Base-by-base conservation (phyloP, 2,329 filamentous ascomycete genomes). In the Pseudocercospora pini-densiflorae region DNA sequence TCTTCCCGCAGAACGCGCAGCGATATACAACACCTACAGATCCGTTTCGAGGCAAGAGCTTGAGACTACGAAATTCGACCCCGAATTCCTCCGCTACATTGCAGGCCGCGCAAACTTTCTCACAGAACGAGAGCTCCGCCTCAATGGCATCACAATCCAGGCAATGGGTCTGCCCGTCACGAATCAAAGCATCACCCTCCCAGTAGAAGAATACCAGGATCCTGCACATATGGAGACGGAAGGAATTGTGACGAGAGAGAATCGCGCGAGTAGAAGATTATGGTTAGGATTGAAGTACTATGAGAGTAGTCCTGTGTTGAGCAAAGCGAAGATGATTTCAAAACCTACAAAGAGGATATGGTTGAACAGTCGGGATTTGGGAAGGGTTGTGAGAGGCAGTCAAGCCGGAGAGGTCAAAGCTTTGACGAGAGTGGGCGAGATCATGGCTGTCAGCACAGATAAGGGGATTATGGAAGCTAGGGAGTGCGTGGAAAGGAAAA, bases 271-370 rank as follows among this genome's bases (percentile, higher is more conserved):
- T 45, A 86, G 92, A 76, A 86, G 94, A 67, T 82, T 97, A 71
- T 97, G 94, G 94, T 81, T 97, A 12, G 93, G 93, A 0, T 82
- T 97, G 75, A 97, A 97, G 82, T 97, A 97, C 86, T 92, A 88
- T 87, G 89, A 93, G 72, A 91, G 91, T 76, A 85, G 89, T 79
- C 92, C 94, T 5, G 93, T 97, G 23, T 81, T 97, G 71, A 84
- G 83, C 68, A 85, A 87, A 70, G 85, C 94, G 74, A 79, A 80
- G 58, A 78, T 90, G 76, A 83, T 97, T 67, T 90, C 87, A 75
- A 94, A 90, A 79, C 91, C 93, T 9, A 94, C 87, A 74, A 86
- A 92, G 70, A 80, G 88, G 72, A 86, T 96, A 77, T 90, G 86
- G 72, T 83, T 92, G 68, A 84, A 88, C 59, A 84, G 90, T 24